phyloP scores from a whole-genome alignment of 148 eudicot genomes.

The Drosera capensis region DNA sequence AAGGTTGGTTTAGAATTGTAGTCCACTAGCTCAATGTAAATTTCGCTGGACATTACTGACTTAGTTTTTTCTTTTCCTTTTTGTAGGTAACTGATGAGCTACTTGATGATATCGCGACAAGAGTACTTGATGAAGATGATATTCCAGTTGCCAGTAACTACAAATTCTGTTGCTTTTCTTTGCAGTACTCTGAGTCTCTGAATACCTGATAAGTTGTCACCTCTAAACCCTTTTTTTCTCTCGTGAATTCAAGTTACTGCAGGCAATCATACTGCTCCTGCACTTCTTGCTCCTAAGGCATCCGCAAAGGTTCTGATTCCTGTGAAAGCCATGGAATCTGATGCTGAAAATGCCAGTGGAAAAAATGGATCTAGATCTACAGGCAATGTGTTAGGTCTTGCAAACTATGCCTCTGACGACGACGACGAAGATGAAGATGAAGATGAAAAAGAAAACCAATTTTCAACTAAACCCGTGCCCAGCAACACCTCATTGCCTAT shows the following conservation, averaged over 20 bases:
- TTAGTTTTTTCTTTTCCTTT: too few relatives aligned
- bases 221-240: constrained; percentile 3
- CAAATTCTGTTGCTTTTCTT: background rate
- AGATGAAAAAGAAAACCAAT: constrained; percentile 33
- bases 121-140: constrained; percentile 74
- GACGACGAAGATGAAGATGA: too few relatives aligned
- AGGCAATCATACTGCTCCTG: constrained; percentile 22
- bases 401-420: constrained; percentile 77
- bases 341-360: constrained; percentile 38
- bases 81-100: constrained; percentile 97
- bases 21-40: background rate
- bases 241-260: constrained; percentile 5
- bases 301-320: constrained; percentile 56
- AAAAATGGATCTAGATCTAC: constrained; percentile 46
- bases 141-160: constrained; percentile 31
- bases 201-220: background rate
- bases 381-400: constrained; percentile 80
- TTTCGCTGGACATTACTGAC: constrained; percentile 8
- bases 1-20: constrained; percentile 37
- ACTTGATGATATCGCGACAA: constrained; percentile 85
- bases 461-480: constrained; percentile 13
- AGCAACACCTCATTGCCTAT: constrained; percentile 6
- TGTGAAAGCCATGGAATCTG: constrained; percentile 26
- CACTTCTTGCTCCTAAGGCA: constrained; percentile 38
- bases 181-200: constrained; percentile 6